These are phyloP conservation scores for Aspergillus sp. DNA, from an alignment of 2,329 filamentous ascomycete genomes.

Conservation along the genomic window DNA sequence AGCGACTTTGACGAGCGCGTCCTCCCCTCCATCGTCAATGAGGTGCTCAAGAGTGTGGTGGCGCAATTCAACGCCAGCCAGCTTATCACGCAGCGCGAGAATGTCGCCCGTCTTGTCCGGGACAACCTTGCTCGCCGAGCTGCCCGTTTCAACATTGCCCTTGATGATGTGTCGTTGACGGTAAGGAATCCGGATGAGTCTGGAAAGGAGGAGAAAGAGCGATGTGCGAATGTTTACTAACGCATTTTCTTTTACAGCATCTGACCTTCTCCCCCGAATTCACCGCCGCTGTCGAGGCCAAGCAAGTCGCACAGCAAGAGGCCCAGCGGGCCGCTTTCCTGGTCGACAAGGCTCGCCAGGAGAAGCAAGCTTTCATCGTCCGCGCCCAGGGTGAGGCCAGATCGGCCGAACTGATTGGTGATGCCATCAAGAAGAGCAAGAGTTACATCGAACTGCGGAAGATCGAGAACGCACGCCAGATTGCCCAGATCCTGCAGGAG, in stretches of 20 bases:
- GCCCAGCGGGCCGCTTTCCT: conserved; percentile 95
- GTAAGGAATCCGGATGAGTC: conserved; percentile 46
- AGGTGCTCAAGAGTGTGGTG: conserved; percentile 97
- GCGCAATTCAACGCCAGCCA: conserved; percentile 99
- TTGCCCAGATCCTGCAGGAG: conserved; percentile 86
- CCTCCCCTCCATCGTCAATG: conserved; percentile 95
- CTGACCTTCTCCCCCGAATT: conserved; percentile 68
- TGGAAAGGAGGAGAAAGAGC: no score
- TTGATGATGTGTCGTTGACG: conserved; percentile 96
- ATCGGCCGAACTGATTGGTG: conserved; percentile 95
- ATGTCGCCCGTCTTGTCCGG: conserved; percentile 83
- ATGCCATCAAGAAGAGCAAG: conserved; percentile 99
- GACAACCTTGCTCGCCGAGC: conserved; percentile 90
- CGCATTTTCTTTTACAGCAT: conserved; percentile 44
- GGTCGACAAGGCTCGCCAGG: conserved; percentile 97
- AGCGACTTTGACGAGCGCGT: conserved; percentile 97
- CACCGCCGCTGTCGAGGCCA: conserved; percentile 66
- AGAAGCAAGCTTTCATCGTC: conserved; percentile 99
- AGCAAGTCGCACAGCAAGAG: conserved; percentile 78
- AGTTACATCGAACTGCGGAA: conserved; percentile 95
- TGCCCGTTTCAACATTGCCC: conserved; percentile 92
- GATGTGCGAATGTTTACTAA: conserved; percentile 2
- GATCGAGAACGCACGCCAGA: conserved; percentile 91
- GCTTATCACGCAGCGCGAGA: conserved; percentile 98
- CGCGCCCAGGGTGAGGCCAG: conserved; percentile 98